Evolutionary conservation across 306 rosid species (phyloP), one percentile per base, ranked within the genome.

Genomic region (Notholithocarpus densiflorus): DNA sequence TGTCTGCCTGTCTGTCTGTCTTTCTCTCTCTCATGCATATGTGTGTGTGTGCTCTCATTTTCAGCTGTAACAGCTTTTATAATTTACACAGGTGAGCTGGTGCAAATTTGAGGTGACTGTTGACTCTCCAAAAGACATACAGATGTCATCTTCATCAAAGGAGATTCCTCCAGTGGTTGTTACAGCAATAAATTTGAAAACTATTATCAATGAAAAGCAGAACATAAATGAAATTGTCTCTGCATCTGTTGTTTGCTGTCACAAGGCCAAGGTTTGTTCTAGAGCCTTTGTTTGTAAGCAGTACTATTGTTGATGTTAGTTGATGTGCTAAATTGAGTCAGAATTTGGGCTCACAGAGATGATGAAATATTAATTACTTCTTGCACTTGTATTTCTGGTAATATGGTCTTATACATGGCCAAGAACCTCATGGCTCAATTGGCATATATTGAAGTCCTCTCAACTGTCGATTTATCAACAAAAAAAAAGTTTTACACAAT

Each of bases 61-160:
- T 81, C 75, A 74, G 75, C 56, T 48, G 48, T 77, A 60, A 80
- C 66, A 79, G 23, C 65, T 72, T 71, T 79, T 85, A 74, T 79
- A 52, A 80, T 54, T 53, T 56, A 64, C 65, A 57, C 90, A 95
- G 99, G 97, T 95, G 77, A 93, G 98, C 90, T 95, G 99, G 96
- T 95, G 98, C 93, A 91, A 95, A 85, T 95, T 91, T 86, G 98
- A 93, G 86, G 96, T 93, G 83, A 82, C 70, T 40, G 88, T 91
- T 77, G 91, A 88, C 79, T 85, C 88, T 80, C 90, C 99, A 26
- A 93, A 95, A 88, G 89, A 85, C 75, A 89, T 93, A 65, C 79
- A 71, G 69, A 74, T 76, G 81, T 87, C 90, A 79, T 54, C 84
- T 70, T 81, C 97, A 61, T 86, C 97, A 79, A 86, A 87, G 78